phyloP scores from a whole-genome alignment of 1,284 basidiomycete genomes.

The Cutaneotrichosporon cavernicola region DNA sequence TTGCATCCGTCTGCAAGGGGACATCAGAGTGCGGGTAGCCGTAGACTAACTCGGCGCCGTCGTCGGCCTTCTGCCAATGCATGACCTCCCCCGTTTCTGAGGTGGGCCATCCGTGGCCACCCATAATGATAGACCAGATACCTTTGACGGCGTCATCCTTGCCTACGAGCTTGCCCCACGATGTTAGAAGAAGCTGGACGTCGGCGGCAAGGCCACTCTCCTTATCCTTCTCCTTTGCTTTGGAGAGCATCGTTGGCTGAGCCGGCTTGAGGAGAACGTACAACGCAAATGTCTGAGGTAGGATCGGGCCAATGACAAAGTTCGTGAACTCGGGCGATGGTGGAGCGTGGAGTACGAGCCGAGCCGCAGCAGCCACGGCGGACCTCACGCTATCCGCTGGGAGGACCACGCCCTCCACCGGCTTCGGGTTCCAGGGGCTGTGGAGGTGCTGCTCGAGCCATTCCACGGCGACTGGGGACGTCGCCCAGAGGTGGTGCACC shows the following conservation, averaged over 20 bases:
- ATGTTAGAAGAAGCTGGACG: slow-evolving; percentile 61
- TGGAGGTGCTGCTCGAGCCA: slow-evolving; percentile 55
- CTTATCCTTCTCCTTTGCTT: slow-evolving; percentile 53
- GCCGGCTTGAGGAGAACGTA: slow-evolving; percentile 58
- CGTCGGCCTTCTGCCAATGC: slow-evolving; percentile 31
- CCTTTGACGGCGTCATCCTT: slow-evolving; percentile 60
- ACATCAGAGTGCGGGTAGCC: slow-evolving; percentile 27
- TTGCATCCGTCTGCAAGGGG: slow-evolving; percentile 47
- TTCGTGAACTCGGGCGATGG: slow-evolving; percentile 69
- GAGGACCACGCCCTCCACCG: slow-evolving; percentile 9
- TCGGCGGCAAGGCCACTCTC: slow-evolving; percentile 58
- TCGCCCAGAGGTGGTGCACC: slow-evolving; percentile 34
- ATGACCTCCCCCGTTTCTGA: slow-evolving; percentile 26
- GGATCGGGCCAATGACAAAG: slow-evolving; percentile 65
- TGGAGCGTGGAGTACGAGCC: slow-evolving; percentile 62
- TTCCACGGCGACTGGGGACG: slow-evolving; percentile 35
- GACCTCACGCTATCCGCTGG: slow-evolving; percentile 8
- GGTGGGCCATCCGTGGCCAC: slow-evolving; percentile 54
- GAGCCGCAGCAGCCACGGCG: slow-evolving; percentile 35
- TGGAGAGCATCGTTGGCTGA: slow-evolving; percentile 15
- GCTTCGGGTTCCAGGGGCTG: slow-evolving; percentile 35
- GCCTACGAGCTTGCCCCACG: slow-evolving; percentile 70
- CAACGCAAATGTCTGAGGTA: slow-evolving; percentile 67
- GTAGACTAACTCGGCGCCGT: slow-evolving; percentile 18
- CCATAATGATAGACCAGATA: slow-evolving; percentile 63